Evolutionary conservation across 192 early-diverging fungal species (phyloP).

Genomic region (Mortierella claussenii): DNA sequence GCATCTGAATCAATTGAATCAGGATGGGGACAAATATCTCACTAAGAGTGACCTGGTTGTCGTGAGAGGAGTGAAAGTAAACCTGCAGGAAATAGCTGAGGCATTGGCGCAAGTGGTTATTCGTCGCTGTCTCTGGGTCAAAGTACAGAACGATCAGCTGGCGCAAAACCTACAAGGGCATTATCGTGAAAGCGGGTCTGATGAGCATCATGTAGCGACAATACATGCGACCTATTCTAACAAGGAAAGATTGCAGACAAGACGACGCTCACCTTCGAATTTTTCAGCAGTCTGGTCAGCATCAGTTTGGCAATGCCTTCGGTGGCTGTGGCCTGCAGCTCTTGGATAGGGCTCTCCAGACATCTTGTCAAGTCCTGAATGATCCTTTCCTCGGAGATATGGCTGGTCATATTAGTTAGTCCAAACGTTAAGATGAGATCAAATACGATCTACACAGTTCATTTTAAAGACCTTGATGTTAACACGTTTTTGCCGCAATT

Average conservation of each 20-base stretch:
- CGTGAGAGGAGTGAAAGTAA: conserved; percentile 78
- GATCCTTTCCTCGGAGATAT: conserved; percentile 56
- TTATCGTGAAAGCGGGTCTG: neutral
- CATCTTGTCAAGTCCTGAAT: conserved; percentile 59
- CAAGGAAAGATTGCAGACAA: neutral
- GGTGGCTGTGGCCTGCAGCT: conserved; percentile 74
- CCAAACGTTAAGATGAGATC: conserved; percentile 72
- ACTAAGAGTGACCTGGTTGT: conserved; percentile 76
- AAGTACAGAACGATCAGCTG: conserved; percentile 86
- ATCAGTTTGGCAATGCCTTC: conserved; percentile 85
- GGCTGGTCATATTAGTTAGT: conserved; percentile 50
- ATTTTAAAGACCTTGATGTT: neutral
- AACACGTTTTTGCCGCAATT: neutral
- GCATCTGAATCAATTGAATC: conserved; percentile 20
- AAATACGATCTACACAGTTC: conserved; percentile 63
- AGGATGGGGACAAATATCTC: conserved; percentile 58
- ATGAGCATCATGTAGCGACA: neutral
- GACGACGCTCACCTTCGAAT: conserved; percentile 46
- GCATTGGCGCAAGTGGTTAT: conserved; percentile 82
- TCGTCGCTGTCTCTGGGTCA: conserved; percentile 73
- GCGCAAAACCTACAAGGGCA: conserved; percentile 67
- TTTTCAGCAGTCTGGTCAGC: conserved; percentile 55
- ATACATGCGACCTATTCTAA: neutral
- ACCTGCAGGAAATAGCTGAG: conserved; percentile 91
- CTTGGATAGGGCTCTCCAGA: conserved; percentile 65